Evolutionary conservation across 2,329 filamentous ascomycete species (phyloP), one percentile per base, ranked within the genome.

Genomic region (Pestalotiopsis sp.): DNA sequence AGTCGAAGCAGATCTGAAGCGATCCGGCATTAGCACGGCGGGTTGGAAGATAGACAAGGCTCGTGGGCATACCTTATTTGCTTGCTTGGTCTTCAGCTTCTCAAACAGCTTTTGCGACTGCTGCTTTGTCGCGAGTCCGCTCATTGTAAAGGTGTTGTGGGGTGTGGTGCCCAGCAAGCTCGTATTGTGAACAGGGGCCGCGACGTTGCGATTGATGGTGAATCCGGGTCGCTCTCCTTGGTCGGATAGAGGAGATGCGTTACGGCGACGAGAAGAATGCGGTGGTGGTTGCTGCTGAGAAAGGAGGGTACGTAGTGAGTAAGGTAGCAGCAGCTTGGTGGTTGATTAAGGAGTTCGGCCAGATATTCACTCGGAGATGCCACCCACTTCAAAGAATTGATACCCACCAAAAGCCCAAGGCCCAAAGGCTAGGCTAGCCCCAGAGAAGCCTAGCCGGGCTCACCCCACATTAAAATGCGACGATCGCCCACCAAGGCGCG

Each of bases 71-170:
- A 96, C 95, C 89, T 97, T 97, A 86, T 99, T 99, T 70, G 95
- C 94, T 70, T 91, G 90, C 86, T 98, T 97, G 69, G 91, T 88
- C 88, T 97, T 98, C 80, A 98, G 85, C 86, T 98, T 98, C 86
- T 97, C 93, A 84, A 99, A 99, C 82, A 99, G 93, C 84, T 95
- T 95, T 81, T 95, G 93, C 83, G 95, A 98, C 86, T 98, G 91
- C 80, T 94, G 90, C 87, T 98, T 99, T 66, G 93, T 92, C 79
- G 96, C 96, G 75, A 92, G 85, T 78, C 82, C 86, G 80, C 85
- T 87, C 89, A 91, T 91, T 68, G 80, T 89, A 20, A 52, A 52
- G 83, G 75, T 74, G 71, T 72, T 49, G 27, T 17, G 3, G 27
- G 57, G 14, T 59, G 57, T 27, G 57, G 4, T 59, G 12, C 23